These are phyloP conservation scores for Wallacemonas sp. DNA, from an alignment of 208 protist species.

Conservation along the genomic window DNA sequence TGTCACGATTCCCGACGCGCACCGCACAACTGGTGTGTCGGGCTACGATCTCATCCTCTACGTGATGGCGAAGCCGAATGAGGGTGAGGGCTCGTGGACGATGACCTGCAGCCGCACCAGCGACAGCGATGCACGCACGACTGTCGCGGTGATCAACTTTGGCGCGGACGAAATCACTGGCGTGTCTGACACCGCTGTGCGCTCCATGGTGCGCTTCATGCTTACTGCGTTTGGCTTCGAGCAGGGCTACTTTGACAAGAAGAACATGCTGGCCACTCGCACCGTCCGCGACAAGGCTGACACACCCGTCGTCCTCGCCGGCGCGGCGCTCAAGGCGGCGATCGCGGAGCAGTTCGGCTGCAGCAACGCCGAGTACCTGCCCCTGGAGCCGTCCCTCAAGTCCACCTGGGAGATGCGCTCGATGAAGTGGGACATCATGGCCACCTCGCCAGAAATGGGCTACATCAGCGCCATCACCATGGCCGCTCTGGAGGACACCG, in stretches of 20 bases:
- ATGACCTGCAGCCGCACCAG: not conserved
- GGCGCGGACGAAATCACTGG: not conserved
- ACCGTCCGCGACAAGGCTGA: not conserved
- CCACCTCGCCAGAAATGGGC: constrained; percentile 6
- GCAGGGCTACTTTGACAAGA: not conserved
- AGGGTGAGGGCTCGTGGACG: not conserved
- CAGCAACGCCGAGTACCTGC: not conserved
- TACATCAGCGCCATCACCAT: constrained; percentile 55
- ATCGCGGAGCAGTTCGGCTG: not conserved
- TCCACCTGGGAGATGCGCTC: constrained; percentile 69
- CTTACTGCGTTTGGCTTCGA: not conserved
- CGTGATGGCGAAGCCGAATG: not conserved
- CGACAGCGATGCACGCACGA: not conserved
- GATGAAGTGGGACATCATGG: constrained; percentile 64
- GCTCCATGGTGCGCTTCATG: not conserved
- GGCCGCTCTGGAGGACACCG: constrained; percentile 52
- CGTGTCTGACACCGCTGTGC: not conserved
- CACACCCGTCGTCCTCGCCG: not conserved
- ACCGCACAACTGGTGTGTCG: not conserved
- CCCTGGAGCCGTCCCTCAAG: not conserved
- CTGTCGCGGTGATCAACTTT: not conserved
- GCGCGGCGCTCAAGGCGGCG: not conserved
- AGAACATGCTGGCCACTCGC: not conserved
- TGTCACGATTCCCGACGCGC: not conserved
- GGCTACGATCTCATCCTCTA: not conserved